Evolutionary conservation across 257 asterid species (phyloP), one percentile per base, ranked within the genome.

Genomic region (Nicotiana undulata): DNA sequence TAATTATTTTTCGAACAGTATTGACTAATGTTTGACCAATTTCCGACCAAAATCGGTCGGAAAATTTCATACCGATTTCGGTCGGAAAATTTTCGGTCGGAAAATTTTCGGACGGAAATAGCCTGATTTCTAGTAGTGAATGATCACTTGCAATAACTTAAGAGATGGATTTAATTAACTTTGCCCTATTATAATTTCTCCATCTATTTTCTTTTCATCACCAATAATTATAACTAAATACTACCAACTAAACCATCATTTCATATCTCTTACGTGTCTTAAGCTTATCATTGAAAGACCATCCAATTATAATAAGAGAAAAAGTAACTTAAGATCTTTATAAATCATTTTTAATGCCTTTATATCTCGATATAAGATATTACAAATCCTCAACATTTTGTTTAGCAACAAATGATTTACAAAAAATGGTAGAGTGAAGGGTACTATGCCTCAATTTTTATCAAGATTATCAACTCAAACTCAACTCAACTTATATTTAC

Each of bases 121-220:
- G n/a, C n/a, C n/a, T n/a, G n/a, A n/a, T n/a, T n/a, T n/a, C n/a
- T n/a, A n/a, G n/a, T n/a, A n/a, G n/a, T n/a, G n/a, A n/a, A n/a
- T n/a, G n/a, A n/a, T n/a, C n/a, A n/a, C n/a, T 87, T 83, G 51
- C 86, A 86, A 79, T 86, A 80, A 76, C 86, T 86, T 90, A 84
- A 88, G 85, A 85, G 86, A 82, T 80, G 83, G 84, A 83, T 87
- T 85, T 67, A 4, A 67, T 67, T 67, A 67, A 68, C 31, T 37
- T 37, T 68, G 32, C 3, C 32, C 20, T n/a, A 29, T 29, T 3
- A 5, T 5, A 0, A 34, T 68, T 40, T 40, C 53, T 7, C 37
- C 40, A 12, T 13, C 59, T 7, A 5, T 13, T 3, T 44, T 72
- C 31, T 72, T 72, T 40, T 72, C 59, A 46, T 3, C 6, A 10